phyloP scores from a whole-genome alignment of 1,284 basidiomycete species.

The Moesziomyces globuligerus region DNA sequence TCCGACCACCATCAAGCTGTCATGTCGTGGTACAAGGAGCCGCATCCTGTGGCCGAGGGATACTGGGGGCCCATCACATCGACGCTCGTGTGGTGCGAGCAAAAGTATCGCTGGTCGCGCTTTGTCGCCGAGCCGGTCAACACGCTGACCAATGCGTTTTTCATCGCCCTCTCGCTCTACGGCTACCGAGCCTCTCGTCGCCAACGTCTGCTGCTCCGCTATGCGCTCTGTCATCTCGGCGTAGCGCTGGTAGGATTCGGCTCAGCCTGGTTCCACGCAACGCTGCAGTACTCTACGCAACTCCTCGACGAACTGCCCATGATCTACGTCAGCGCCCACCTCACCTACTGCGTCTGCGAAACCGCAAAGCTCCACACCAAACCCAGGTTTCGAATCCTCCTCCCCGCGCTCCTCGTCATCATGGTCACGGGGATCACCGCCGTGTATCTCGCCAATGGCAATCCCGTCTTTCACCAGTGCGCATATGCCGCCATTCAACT shows the following conservation, averaged over 20 bases:
- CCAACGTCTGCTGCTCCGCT: slow-evolving; percentile 50
- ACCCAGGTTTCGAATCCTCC: slow-evolving; percentile 25
- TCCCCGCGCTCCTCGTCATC: slow-evolving; percentile 34
- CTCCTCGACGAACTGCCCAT: slow-evolving; percentile 66
- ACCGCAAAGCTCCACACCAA: slow-evolving; percentile 36
- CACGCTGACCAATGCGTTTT: slow-evolving; percentile 69
- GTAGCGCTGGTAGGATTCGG: slow-evolving; percentile 58
- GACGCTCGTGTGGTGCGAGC: slow-evolving; percentile 64
- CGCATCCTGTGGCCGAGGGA: slow-evolving; percentile 26
- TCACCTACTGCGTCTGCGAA: slow-evolving; percentile 60
- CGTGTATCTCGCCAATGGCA: slow-evolving; percentile 69
- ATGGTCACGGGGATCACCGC: slow-evolving; percentile 51
- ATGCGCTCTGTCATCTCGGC: slow-evolving; percentile 52
- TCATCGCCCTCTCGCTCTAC: slow-evolving; percentile 68
- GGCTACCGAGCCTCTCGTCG: slow-evolving; percentile 49
- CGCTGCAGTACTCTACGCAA: slow-evolving; percentile 62
- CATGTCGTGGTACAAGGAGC: slow-evolving; percentile 41
- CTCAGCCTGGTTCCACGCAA: slow-evolving; percentile 62
- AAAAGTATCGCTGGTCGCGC: slow-evolving; percentile 57
- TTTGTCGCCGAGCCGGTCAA: slow-evolving; percentile 64
- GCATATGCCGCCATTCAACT: slow-evolving; percentile 70
- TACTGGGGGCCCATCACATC: slow-evolving; percentile 62
- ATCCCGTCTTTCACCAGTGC: slow-evolving; percentile 72
- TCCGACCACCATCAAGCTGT: not conserved
- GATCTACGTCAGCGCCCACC: slow-evolving; percentile 61